phyloP scores from a whole-genome alignment of 2,329 filamentous ascomycete genomes.

The Chrysoporthe deuterocubensis region DNA sequence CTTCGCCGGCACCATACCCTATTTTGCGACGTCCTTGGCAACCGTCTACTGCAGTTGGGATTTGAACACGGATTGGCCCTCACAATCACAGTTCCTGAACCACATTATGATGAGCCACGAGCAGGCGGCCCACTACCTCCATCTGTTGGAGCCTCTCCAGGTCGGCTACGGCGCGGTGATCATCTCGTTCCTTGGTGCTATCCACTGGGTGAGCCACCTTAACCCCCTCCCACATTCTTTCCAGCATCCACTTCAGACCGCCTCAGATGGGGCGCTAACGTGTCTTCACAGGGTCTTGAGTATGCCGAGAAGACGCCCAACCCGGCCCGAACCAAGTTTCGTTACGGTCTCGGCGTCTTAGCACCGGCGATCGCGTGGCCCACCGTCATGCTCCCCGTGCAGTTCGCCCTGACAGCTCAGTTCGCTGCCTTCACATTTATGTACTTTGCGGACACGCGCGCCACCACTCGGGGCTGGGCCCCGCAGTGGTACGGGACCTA shows the following conservation, averaged over 20 bases:
- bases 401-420: conserved; percentile 84
- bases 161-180: conserved; percentile 91
- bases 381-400: conserved; percentile 79
- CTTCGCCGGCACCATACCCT: conserved; percentile 80
- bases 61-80: conserved; percentile 68
- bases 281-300: conserved; percentile 66
- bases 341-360: conserved; percentile 82
- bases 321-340: conserved; percentile 68
- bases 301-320: conserved; percentile 71
- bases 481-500: conserved; percentile 87
- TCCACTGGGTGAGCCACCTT: conserved; percentile 70
- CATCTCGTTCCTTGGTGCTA: conserved; percentile 89
- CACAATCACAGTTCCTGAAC: conserved; percentile 66
- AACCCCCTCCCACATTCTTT: no score
- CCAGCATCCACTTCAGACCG: neutral
- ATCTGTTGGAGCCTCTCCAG: conserved; percentile 82
- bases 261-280: neutral
- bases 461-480: conserved; percentile 74
- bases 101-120: conserved; percentile 69
- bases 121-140: conserved; percentile 72
- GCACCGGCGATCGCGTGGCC: conserved; percentile 87
- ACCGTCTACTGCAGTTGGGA: conserved; percentile 85
- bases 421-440: conserved; percentile 84
- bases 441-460: conserved; percentile 82
- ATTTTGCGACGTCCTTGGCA: conserved; percentile 80